Conservation (phyloP, 176 grass and related monocot species). For the Musa acuminata region DNA sequence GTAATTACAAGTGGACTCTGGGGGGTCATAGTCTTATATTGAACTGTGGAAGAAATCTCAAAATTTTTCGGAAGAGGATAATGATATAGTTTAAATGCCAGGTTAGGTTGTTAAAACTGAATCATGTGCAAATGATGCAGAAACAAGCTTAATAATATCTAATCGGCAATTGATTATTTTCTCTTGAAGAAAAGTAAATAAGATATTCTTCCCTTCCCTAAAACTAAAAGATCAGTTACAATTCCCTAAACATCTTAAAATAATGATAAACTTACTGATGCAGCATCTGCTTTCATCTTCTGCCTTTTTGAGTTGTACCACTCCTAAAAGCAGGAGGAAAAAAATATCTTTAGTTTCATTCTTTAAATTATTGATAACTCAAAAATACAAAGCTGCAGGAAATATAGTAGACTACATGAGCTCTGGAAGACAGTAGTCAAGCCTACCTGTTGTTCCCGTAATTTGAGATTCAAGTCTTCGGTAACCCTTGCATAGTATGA, state of each 20-base stretch:
- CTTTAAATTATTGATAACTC: background rate
- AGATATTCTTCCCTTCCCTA: no score
- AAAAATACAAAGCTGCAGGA: background rate
- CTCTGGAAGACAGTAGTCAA: background rate
- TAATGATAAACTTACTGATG: constrained; percentile 35
- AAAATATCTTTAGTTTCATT: constrained; percentile 8
- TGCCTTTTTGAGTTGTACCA: constrained; percentile 34
- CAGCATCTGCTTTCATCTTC: constrained; percentile 17
- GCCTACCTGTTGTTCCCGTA: constrained; percentile 54
- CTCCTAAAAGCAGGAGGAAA: constrained; percentile 24
- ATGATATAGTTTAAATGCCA: no score
- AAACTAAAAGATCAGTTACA: background rate
- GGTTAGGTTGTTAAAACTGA: no score
- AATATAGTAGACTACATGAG: constrained; percentile 5
- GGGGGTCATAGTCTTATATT: no score
- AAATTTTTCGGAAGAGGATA: no score
- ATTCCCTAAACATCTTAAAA: constrained; percentile 2
- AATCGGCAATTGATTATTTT: background rate
- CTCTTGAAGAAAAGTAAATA: background rate
- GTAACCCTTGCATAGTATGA: constrained; percentile 42
- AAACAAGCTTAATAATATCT: background rate
- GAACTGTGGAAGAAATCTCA: no score
- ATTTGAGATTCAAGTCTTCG: constrained; percentile 38
- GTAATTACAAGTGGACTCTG: background rate
- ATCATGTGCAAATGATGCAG: no score